phyloP scores from a whole-genome alignment of 441 rosid species.

The Croton setiger region DNA sequence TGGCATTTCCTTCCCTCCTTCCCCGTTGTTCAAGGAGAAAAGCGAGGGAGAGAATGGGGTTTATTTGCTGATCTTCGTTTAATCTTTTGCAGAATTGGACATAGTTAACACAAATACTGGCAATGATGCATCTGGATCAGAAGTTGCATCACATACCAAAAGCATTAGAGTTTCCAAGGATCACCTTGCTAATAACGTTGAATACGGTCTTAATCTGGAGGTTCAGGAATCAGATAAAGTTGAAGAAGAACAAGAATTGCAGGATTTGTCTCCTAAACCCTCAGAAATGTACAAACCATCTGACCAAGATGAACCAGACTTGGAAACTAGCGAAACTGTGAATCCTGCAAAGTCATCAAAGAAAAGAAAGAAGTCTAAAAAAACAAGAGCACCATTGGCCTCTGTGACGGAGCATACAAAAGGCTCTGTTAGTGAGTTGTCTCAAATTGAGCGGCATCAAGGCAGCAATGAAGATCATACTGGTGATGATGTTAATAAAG shows the following conservation, averaged over 20 bases:
- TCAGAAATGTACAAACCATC: slow-evolving; percentile 6
- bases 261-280: slow-evolving; percentile 6
- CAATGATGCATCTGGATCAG: slow-evolving; percentile 20
- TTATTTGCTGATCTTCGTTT: slow-evolving; percentile 13
- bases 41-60: not conserved
- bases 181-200: slow-evolving; percentile 11
- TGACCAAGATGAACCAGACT: slow-evolving; percentile 12
- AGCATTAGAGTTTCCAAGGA: slow-evolving; percentile 9
- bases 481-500: slow-evolving; percentile 17
- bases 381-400: slow-evolving; percentile 14
- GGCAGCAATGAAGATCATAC: slow-evolving; percentile 13
- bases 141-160: slow-evolving; percentile 10
- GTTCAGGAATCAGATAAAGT: slow-evolving; percentile 15
- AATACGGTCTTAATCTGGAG: slow-evolving; percentile 7
- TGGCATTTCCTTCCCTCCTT: not conserved
- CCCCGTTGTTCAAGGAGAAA: not conserved
- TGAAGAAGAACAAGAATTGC: slow-evolving; percentile 20
- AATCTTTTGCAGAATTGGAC: slow-evolving; percentile 27
- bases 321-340: slow-evolving; percentile 17
- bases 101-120: slow-evolving; percentile 17
- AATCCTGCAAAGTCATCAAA: slow-evolving; percentile 27
- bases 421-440: slow-evolving; percentile 16
- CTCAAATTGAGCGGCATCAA: slow-evolving; percentile 24
- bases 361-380: slow-evolving; percentile 43
- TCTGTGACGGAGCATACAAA: slow-evolving; percentile 23